Conservation (phyloP, 73 alveolate species). For the Urostyla sp. region DNA sequence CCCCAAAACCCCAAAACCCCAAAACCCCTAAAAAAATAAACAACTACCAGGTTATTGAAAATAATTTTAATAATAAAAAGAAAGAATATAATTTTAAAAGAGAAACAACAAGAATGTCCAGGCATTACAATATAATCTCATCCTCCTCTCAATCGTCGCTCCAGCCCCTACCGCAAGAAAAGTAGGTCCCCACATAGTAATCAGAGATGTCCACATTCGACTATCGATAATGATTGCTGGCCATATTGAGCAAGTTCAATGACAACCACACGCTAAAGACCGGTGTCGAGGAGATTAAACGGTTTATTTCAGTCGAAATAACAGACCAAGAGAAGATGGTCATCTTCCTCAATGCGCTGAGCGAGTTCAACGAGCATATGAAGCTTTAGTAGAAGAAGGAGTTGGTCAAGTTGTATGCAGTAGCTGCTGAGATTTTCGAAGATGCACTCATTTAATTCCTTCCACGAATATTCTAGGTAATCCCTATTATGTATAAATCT, state of each 20-base stretch:
- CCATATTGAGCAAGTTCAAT: constrained; percentile 48
- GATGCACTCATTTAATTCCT: constrained; percentile 60
- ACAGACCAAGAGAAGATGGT: constrained; percentile 61
- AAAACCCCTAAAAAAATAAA: too few relatives aligned
- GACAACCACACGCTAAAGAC: constrained; percentile 62
- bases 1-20: too few relatives aligned
- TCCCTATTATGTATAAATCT: too few relatives aligned
- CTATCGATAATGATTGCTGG: constrained; percentile 44
- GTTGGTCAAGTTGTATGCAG: constrained; percentile 60
- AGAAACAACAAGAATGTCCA: too few relatives aligned
- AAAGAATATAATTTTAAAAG: too few relatives aligned
- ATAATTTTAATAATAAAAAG: too few relatives aligned
- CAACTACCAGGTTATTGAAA: too few relatives aligned
- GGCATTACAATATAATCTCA: too few relatives aligned
- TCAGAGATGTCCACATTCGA: too few relatives aligned
- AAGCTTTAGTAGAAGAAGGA: constrained; percentile 60
- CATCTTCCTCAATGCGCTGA: constrained; percentile 37
- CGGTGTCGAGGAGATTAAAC: constrained; percentile 56
- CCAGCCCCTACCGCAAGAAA: too few relatives aligned
- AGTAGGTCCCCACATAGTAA: too few relatives aligned
- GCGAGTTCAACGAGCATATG: constrained; percentile 69
- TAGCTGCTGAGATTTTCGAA: constrained; percentile 69
- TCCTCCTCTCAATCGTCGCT: too few relatives aligned
- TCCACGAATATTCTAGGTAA: constrained; percentile 33
- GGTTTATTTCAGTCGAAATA: constrained; percentile 39